Evolutionary conservation across 1,284 basidiomycete genomes (phyloP).

Genomic region (Trichosporon coremiiforme): DNA sequence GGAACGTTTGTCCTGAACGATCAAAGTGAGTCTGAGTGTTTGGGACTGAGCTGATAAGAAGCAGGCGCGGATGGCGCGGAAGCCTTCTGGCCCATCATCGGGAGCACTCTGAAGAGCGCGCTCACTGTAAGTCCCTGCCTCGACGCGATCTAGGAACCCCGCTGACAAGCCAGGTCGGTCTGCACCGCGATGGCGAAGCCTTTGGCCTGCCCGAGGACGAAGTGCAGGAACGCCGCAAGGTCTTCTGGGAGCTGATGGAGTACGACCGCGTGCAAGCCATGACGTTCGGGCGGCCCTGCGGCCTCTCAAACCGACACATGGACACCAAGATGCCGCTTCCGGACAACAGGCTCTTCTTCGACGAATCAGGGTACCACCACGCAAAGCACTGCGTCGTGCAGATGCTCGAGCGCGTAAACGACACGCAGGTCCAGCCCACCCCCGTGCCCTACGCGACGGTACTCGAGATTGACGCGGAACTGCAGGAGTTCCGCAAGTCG

Average conservation of each 20-base stretch:
- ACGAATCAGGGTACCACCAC: constrained; percentile 48
- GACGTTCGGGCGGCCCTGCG: constrained; percentile 53
- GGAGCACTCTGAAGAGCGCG: constrained; percentile 48
- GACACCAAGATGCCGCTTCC: constrained; percentile 50
- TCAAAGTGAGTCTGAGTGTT: not conserved
- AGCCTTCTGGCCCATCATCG: constrained; percentile 55
- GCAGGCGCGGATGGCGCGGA: constrained; percentile 49
- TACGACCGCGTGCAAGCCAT: constrained; percentile 54
- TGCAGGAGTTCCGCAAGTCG: constrained; percentile 45
- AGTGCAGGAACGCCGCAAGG: constrained; percentile 49
- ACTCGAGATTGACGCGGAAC: constrained; percentile 47
- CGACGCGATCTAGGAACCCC: too few species aligned
- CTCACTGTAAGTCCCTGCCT: constrained; percentile 40
- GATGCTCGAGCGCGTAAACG: constrained; percentile 53
- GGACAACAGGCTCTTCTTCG: constrained; percentile 34
- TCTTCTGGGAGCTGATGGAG: constrained; percentile 55
- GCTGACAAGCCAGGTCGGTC: constrained; percentile 40
- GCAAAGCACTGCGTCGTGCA: constrained; percentile 48
- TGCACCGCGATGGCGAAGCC: constrained; percentile 52
- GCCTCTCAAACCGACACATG: constrained; percentile 41
- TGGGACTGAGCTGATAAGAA: not conserved
- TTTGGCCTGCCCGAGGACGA: constrained; percentile 52
- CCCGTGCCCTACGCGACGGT: constrained; percentile 44
- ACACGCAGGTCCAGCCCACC: constrained; percentile 52
- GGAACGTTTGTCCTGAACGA: constrained; percentile 55